A percentile compares a stretch with the other conserved stretches of the same genome.
These are phyloP conservation scores for Starmera caribaea DNA, from an alignment of 805 yeast genomes.

Conservation along the genomic window DNA sequence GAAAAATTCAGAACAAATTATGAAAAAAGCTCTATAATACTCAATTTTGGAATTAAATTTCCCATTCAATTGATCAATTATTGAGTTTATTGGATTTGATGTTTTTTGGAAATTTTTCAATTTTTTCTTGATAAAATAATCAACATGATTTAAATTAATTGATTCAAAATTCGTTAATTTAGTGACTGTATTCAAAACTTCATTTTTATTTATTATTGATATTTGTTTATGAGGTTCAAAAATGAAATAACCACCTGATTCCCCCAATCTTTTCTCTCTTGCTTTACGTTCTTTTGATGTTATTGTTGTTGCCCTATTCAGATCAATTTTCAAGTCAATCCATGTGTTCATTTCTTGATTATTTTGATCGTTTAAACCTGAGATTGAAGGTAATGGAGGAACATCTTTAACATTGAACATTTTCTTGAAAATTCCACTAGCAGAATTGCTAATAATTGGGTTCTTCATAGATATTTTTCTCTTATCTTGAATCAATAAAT, in stretches of 20 bases:
- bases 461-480: constrained; percentile 9
- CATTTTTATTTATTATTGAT: constrained; percentile 38
- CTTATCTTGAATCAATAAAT: constrained; percentile 16
- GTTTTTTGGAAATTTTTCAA: constrained; percentile 24
- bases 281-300: constrained; percentile 58
- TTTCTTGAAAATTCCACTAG: constrained; percentile 24
- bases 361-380: constrained; percentile 21
- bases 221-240: constrained; percentile 50
- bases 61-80: constrained; percentile 40
- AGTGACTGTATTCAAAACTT: constrained; percentile 23
- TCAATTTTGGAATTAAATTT: constrained; percentile 47
- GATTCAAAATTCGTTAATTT: constrained; percentile 19
- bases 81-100: constrained; percentile 45
- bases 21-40: constrained; percentile 53
- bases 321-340: constrained; percentile 47
- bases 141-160: constrained; percentile 31
- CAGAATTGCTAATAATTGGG: constrained; percentile 4
- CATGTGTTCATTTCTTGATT: constrained; percentile 32
- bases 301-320: constrained; percentile 65
- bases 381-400: constrained; percentile 16
- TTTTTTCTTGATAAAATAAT: constrained; percentile 26
- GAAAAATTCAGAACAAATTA: constrained; percentile 53
- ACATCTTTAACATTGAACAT: constrained; percentile 18
- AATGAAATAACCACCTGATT: constrained; percentile 50
- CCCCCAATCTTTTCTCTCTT: constrained; percentile 55